phyloP scores from a whole-genome alignment of 352 stramenopile genomes.

The Globisporangium irregulare region DNA sequence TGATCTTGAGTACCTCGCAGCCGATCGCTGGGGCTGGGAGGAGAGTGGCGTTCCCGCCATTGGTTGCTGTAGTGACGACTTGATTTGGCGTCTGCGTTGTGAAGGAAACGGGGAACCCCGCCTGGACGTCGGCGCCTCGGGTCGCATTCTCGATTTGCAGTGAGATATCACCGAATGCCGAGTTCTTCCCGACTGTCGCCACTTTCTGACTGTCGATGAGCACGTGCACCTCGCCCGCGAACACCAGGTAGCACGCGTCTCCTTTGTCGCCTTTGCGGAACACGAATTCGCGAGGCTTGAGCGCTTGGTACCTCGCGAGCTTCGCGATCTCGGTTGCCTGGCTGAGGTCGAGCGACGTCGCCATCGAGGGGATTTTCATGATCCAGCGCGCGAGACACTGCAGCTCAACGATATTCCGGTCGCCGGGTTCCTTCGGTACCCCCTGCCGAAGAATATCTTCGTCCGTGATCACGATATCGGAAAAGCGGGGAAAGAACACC shows the following conservation, averaged over 20 bases:
- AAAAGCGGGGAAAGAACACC: slow-evolving; percentile 64
- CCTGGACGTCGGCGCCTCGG: slow-evolving; percentile 60
- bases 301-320: slow-evolving; percentile 47
- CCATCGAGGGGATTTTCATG: slow-evolving; percentile 72
- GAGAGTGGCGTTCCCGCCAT: not conserved
- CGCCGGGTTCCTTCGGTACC: slow-evolving; percentile 55
- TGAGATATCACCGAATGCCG: slow-evolving; percentile 66
- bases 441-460: slow-evolving; percentile 65
- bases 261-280: slow-evolving; percentile 66
- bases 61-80: slow-evolving; percentile 4
- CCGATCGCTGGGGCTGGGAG: slow-evolving; percentile 19
- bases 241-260: slow-evolving; percentile 63
- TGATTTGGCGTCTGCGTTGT: slow-evolving; percentile 3
- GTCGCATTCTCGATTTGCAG: slow-evolving; percentile 73
- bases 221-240: slow-evolving; percentile 63
- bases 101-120: slow-evolving; percentile 17
- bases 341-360: slow-evolving; percentile 57
- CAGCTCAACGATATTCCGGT: slow-evolving; percentile 71
- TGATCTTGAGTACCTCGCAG: slow-evolving; percentile 62
- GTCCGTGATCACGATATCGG: slow-evolving; percentile 56
- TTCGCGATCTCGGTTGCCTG: slow-evolving; percentile 75
- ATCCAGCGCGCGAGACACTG: slow-evolving; percentile 74
- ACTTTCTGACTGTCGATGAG: slow-evolving; percentile 62
- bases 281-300: slow-evolving; percentile 47
- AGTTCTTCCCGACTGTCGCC: slow-evolving; percentile 49